Base-by-base conservation (phyloP, 495 filamentous ascomycete species). In the Bombardia bombarda region DNA sequence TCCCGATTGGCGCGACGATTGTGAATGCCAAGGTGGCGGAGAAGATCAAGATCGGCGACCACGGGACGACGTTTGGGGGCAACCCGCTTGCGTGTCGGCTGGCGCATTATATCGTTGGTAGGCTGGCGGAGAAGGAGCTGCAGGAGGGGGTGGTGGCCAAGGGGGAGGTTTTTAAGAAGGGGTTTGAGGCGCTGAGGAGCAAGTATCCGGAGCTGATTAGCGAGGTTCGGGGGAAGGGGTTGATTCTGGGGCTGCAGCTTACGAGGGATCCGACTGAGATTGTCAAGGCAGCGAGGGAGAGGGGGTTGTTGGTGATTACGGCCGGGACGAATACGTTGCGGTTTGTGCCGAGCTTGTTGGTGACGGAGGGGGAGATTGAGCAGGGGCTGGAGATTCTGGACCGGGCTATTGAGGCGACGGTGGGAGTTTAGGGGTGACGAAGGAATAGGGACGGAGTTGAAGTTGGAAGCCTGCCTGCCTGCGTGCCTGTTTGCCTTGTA, bases 31-130 rank as follows among this genome's bases (percentile, higher is more conserved):
- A 69, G 22, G 88, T 98, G 0, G 82, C 77, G 7, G 72, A 82
- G n/a, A 82, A 83, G 59, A 93, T 98, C 58, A 82, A 85, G 53
- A 79, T 85, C 4, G 92, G 92, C 35, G 92, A 98, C 56, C 92
- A 98, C 61, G 92, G 92, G 18, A 98, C 92, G 2, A 98, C 92
- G 10, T 98, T 95, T 53, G 92, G 92, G 16, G 92, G 92, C 2
- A 98, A 97, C 66, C 93, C 92, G 14, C 70, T 98, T 12, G 92
- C 78, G 1, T 85, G 82, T 53, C 73, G 90, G 30, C 60, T 97
- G 2, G 93, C 87, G 3, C 82, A 93, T 56, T 78, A 90, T 58
- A 80, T 95, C 37, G 75, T 98, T 43, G 67, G 68, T n/a, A 73
- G 85, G 12, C 70, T 98, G 12, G 72, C 83, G 0, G 71, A 83